phyloP scores from a whole-genome alignment of 345 rosid genomes.

The Eucalyptus polyanthemos region DNA sequence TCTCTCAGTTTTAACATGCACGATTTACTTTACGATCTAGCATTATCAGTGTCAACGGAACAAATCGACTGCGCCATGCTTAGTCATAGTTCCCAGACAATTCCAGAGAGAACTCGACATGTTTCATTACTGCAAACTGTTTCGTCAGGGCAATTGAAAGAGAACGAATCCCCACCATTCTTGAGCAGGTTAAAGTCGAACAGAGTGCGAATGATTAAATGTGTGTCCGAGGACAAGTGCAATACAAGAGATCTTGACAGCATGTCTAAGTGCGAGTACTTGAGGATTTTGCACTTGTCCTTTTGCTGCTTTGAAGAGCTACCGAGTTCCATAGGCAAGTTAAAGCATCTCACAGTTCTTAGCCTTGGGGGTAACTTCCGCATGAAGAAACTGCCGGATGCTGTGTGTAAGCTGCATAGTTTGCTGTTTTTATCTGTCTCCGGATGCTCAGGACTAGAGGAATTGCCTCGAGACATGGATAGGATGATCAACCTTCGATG shows the following conservation, averaged over 20 bases:
- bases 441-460: neutral
- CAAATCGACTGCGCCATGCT: neutral
- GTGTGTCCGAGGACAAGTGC: neutral
- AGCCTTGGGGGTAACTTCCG: neutral
- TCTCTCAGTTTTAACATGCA: neutral
- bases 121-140: neutral
- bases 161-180: neutral
- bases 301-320: neutral
- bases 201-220: neutral
- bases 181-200: neutral
- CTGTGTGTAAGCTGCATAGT: neutral
- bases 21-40: slow-evolving; percentile 5
- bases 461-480: neutral
- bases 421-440: neutral
- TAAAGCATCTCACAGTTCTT: neutral
- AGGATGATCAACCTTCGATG: neutral
- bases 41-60: neutral
- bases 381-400: neutral
- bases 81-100: neutral
- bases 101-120: neutral
- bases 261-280: neutral
- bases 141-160: neutral
- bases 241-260: neutral
- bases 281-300: neutral
- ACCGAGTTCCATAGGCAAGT: neutral